These are phyloP conservation scores for Hippophae tibetana DNA, from an alignment of 306 rosid species.

Conservation along the genomic window DNA sequence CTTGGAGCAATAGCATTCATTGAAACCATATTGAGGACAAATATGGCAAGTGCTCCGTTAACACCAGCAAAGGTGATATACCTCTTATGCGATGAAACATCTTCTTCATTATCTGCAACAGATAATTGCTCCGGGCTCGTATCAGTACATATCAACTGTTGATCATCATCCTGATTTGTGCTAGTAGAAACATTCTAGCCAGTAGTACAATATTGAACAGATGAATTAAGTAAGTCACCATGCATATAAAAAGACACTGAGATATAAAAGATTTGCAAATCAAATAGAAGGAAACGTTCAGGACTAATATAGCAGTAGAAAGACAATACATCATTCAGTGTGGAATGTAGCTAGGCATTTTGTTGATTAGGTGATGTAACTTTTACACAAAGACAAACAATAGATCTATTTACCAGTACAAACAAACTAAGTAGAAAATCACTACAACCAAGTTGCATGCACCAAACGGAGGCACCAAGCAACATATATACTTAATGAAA, in stretches of 20 bases:
- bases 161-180: conserved; percentile 32
- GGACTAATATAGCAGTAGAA: not conserved
- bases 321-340: not conserved
- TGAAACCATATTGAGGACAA: conserved; percentile 10
- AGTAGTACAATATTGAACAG: conserved; percentile 2
- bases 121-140: conserved; percentile 22
- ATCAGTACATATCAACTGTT: conserved; percentile 22
- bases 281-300: conserved; percentile 1
- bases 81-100: conserved; percentile 34
- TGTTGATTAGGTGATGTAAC: not conserved
- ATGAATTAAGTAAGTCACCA: not conserved
- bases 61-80: conserved; percentile 12
- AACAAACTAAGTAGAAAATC: too few relatives aligned
- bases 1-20: not conserved
- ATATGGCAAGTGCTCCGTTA: not conserved
- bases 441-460: too few relatives aligned
- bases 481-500: too few relatives aligned
- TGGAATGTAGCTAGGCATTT: not conserved
- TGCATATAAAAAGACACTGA: not conserved
- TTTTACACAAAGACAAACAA: too few relatives aligned
- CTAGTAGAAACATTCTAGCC: conserved; percentile 25
- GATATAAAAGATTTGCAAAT: not conserved
- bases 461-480: too few relatives aligned
- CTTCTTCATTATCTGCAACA: conserved; percentile 31
- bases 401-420: too few relatives aligned